phyloP scores from a whole-genome alignment of 495 filamentous ascomycete genomes.

The Pseudoneurospora amorphoporcata region DNA sequence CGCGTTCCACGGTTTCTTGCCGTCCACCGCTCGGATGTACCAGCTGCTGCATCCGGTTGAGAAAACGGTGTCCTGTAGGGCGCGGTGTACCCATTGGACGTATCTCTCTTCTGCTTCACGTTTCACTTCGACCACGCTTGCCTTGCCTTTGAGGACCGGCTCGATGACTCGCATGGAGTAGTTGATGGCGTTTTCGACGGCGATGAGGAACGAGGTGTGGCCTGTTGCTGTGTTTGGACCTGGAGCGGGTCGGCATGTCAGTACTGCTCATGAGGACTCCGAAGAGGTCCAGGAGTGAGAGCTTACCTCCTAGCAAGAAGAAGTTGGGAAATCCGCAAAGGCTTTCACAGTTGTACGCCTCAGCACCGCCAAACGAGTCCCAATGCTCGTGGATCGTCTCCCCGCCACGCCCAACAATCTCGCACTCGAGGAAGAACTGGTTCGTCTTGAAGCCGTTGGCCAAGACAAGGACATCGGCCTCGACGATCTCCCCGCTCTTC shows the following conservation, averaged over 20 bases:
- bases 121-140: slow-evolving; percentile 24
- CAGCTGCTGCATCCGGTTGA: slow-evolving; percentile 26
- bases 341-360: slow-evolving; percentile 27
- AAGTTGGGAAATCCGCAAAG: slow-evolving; percentile 36
- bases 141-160: slow-evolving; percentile 27
- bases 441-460: slow-evolving; percentile 32
- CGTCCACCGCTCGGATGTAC: slow-evolving; percentile 22
- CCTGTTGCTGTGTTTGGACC: slow-evolving; percentile 36
- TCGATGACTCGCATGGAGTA: slow-evolving; percentile 20
- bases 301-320: slow-evolving; percentile 22
- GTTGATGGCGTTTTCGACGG: slow-evolving; percentile 29
- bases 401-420: slow-evolving; percentile 25
- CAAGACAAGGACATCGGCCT: slow-evolving; percentile 33
- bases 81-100: slow-evolving; percentile 14
- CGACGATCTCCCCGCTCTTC: slow-evolving; percentile 9
- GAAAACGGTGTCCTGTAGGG: slow-evolving; percentile 21
- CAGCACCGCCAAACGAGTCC: slow-evolving; percentile 23
- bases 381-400: slow-evolving; percentile 28
- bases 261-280: not conserved
- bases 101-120: slow-evolving; percentile 21
- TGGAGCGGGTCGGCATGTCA: slow-evolving; percentile 4
- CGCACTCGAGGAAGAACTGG: slow-evolving; percentile 21
- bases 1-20: slow-evolving; percentile 8
- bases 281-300: not conserved
- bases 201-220: slow-evolving; percentile 30